A percentile compares a stretch with the other conserved stretches of the same genome.
Conservation (phyloP, 805 yeast genomes). For the Myxozyma kluyveri region DNA sequence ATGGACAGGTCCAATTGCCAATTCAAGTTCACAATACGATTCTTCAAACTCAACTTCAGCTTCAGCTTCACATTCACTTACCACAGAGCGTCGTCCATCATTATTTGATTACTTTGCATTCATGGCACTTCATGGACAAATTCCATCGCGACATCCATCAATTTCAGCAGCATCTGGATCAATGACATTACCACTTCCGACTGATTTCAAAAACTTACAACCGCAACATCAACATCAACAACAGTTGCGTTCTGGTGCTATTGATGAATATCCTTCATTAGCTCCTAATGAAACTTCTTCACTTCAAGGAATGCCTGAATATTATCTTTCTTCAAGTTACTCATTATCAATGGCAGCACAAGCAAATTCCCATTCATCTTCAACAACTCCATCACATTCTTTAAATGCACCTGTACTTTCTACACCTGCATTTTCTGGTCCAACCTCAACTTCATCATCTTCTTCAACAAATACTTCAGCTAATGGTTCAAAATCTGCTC, state of each 20-base stretch:
- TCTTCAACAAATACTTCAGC: background rate
- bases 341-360: background rate
- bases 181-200: background rate
- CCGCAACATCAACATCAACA: background rate
- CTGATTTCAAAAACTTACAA: background rate
- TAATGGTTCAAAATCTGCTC: background rate
- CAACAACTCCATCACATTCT: background rate
- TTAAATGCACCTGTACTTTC: background rate
- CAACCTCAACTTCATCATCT: background rate
- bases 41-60: background rate
- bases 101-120: background rate
- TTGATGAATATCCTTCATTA: background rate
- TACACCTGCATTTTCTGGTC: background rate
- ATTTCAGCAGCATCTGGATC: background rate
- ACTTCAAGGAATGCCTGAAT: background rate
- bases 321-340: background rate
- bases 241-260: too few species aligned
- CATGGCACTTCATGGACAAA: background rate
- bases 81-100: conserved; percentile 7
- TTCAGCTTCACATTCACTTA: background rate
- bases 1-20: background rate
- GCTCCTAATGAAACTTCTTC: background rate
- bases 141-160: background rate
- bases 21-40: background rate
- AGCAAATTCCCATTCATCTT: background rate